Evolutionary conservation across 768 basidiomycete species (phyloP).

Genomic region (Naganishia friedmannii): DNA sequence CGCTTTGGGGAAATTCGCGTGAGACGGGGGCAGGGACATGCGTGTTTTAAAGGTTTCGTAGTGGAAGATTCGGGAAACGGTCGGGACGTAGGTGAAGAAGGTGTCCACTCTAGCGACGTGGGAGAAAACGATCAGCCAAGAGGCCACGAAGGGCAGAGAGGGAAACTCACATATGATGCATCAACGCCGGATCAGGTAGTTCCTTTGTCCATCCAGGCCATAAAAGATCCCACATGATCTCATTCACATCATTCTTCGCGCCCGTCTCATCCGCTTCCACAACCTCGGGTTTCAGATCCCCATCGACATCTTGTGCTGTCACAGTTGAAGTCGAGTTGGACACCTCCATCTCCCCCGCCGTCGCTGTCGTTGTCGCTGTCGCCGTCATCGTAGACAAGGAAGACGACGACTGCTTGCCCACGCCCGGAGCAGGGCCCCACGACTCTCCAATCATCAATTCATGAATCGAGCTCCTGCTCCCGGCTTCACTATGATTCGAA

Average conservation of each 20-base stretch:
- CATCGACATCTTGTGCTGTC: not conserved
- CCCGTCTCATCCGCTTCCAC: not conserved
- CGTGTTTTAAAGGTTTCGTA: slow-evolving; percentile 64
- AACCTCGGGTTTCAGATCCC: not conserved
- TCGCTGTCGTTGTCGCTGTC: not conserved
- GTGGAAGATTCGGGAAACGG: slow-evolving; percentile 70
- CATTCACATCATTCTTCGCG: not conserved
- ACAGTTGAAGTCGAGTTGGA: not conserved
- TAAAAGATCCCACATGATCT: slow-evolving; percentile 34
- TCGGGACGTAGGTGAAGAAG: slow-evolving; percentile 75
- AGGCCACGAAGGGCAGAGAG: too few relatives aligned
- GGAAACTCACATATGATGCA: slow-evolving; percentile 45
- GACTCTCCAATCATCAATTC: slow-evolving; percentile 23
- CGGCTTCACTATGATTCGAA: slow-evolving; percentile 3
- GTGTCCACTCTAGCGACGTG: slow-evolving; percentile 62
- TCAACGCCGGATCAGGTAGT: slow-evolving; percentile 45
- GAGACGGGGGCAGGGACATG: slow-evolving; percentile 64
- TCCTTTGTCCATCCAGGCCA: slow-evolving; percentile 43
- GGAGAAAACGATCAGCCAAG: too few relatives aligned
- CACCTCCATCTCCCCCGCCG: not conserved
- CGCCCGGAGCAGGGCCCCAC: not conserved
- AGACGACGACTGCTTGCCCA: not conserved
- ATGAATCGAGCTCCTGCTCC: slow-evolving; percentile 11
- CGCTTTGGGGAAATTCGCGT: slow-evolving; percentile 69
- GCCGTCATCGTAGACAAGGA: not conserved